Evolutionary conservation across 1,284 basidiomycete genomes (phyloP).

Genomic region (Sutorius eximius): DNA sequence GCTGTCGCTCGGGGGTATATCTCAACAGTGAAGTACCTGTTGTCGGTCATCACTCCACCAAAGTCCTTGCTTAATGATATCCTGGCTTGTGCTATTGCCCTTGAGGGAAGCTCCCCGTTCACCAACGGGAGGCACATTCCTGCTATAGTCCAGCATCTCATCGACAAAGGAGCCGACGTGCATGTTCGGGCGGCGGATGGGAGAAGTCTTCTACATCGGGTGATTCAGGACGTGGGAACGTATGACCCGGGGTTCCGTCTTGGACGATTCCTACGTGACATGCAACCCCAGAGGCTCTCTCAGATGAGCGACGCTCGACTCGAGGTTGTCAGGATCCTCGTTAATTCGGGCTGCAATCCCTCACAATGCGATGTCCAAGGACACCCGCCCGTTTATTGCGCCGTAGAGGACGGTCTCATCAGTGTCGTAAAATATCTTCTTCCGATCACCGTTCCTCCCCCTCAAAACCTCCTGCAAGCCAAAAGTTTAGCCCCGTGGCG

Average conservation of each 20-base stretch:
- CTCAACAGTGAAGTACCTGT: neutral
- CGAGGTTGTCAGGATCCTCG: neutral
- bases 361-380: neutral
- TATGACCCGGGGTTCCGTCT: no score
- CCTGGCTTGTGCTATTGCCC: neutral
- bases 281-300: neutral
- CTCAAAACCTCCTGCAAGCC: neutral
- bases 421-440: neutral
- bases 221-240: no score
- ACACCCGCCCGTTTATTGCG: neutral
- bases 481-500: accelerated
- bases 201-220: neutral
- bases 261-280: no score
- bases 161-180: neutral
- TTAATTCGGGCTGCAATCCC: slow-evolving; percentile 6
- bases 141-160: neutral
- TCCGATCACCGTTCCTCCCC: neutral
- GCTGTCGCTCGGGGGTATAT: neutral
- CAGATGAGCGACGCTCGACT: neutral
- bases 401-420: neutral
- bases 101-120: neutral
- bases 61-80: neutral
- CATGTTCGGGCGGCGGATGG: neutral
- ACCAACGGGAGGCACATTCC: neutral
- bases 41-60: neutral